Percentiles rank a stretch among this genome's conserved stretches.
Evolutionary conservation across 176 grass and related monocot genomes (phyloP).

Genomic region (Elaeis guineensis): DNA sequence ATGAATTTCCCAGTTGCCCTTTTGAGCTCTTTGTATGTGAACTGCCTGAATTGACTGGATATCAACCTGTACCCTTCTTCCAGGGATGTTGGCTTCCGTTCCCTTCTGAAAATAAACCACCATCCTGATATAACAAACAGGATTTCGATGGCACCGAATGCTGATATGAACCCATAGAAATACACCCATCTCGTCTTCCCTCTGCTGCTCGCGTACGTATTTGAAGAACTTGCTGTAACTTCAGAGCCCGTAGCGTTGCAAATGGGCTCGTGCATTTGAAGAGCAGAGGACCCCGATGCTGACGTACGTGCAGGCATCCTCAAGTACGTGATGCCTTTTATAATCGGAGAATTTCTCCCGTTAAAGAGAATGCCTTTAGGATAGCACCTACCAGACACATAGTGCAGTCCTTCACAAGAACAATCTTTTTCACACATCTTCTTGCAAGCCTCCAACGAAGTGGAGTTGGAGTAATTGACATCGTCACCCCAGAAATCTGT

Average conservation of each 20-base stretch:
- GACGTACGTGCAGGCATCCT: conserved; percentile 1
- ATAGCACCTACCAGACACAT: background rate
- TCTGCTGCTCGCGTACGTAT: background rate
- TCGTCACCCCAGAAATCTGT: too few species aligned
- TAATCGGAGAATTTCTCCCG: background rate
- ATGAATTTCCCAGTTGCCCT: conserved; percentile 15
- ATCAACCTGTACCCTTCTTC: conserved; percentile 15
- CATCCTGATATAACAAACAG: conserved; percentile 7
- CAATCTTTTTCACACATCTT: too few species aligned
- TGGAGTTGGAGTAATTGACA: too few species aligned
- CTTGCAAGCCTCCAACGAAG: too few species aligned
- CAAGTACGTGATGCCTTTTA: background rate
- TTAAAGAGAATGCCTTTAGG: conserved; percentile 15
- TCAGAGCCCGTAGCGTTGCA: too few species aligned
- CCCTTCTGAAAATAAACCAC: conserved; percentile 4
- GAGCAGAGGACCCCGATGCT: too few species aligned
- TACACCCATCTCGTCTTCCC: conserved; percentile 13
- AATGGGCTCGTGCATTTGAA: too few species aligned
- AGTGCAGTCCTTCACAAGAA: too few species aligned
- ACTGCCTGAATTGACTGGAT: conserved; percentile 20
- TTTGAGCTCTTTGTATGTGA: conserved; percentile 19
- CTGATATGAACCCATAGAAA: conserved; percentile 14
- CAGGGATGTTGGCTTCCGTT: background rate
- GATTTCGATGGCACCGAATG: conserved; percentile 15
- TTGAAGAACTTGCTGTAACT: background rate